Evolutionary conservation across 139 green algal genomes (phyloP), one percentile per base, ranked within the genome.

Genomic region (Chlamydomonas applanata): DNA sequence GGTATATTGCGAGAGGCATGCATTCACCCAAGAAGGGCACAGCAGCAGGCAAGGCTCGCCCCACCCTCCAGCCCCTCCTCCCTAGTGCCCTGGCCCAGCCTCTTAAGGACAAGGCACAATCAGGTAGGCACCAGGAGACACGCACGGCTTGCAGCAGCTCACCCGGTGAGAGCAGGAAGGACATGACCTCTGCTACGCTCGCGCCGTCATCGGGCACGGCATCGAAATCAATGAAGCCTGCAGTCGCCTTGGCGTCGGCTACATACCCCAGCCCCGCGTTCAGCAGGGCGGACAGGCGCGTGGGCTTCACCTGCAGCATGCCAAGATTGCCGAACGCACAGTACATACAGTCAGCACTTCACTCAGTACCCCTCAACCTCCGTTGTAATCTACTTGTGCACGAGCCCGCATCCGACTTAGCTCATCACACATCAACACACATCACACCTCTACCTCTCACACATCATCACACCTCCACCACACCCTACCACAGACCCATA

Each of bases 181-280:
- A 29, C n/a, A 91, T 76, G 7, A 91, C 33, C 60, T 94, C 87
- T 77, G 88, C 76, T 67, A 87, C 73, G 25, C 60, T 79, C 32
- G 90, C 90, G 16, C 90, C 90, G 40, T 95, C 82, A 9, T 84
- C 80, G 27, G 90, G 90, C 66, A 93, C 77, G 1, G 89, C 81
- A 59, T 95, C 90, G 69, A 95, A 89, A 66, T 95, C 90, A 16
- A 95, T 81, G 65, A 95, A 95, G 32, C 88, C 90, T 11, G 80
- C 73, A 0, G 68, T 75, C 30, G 77, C 66, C 1, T 71, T 73
- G 29, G 77, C 56, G 63, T 89, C 83, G 0, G 87, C 86, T 29
- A 93, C 87, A 45, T 91, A 92, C 19, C 91, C 88, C 59, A 95
- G 85, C 0, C 89, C 92, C 4, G 86, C 86, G 75, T 95, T 94